These are phyloP conservation scores for Aspergillus sp. DNA, from an alignment of 2,329 filamentous ascomycete genomes.

Conservation along the genomic window DNA sequence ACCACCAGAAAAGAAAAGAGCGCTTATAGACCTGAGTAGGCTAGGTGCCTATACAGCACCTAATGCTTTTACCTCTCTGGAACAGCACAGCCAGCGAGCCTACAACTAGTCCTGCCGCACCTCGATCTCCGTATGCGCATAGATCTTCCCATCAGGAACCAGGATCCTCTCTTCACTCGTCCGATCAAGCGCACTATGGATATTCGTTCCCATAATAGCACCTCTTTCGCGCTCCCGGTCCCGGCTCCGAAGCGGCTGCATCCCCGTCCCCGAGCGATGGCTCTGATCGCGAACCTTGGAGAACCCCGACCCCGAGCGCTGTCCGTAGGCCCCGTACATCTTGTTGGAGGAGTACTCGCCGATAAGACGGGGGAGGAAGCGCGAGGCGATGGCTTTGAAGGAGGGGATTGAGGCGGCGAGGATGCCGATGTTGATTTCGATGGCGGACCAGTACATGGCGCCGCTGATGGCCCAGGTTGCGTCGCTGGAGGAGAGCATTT, in stretches of 20 bases:
- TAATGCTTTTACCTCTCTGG: no score
- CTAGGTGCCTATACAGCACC: no score
- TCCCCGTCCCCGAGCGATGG: neutral
- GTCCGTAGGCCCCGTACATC: conserved; percentile 24
- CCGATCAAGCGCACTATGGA: conserved; percentile 12
- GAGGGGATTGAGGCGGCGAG: conserved; percentile 45
- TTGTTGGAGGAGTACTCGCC: conserved; percentile 32
- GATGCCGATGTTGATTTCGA: conserved; percentile 45
- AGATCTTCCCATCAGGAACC: conserved; percentile 32
- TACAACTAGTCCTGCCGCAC: conserved; percentile 11
- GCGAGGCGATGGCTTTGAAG: conserved; percentile 42
- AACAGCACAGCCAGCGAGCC: no score
- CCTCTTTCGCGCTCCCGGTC: neutral
- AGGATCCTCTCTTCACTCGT: conserved; percentile 33
- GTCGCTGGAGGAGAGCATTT: conserved; percentile 41
- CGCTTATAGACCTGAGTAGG: no score
- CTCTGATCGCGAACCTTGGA: conserved; percentile 24
- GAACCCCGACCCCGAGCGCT: conserved; percentile 28
- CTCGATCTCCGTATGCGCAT: conserved; percentile 32
- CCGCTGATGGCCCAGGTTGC: conserved; percentile 38
- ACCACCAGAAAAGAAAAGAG: no score
- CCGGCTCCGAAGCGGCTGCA: neutral
- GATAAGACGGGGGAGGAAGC: conserved; percentile 45
- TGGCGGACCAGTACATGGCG: conserved; percentile 49
- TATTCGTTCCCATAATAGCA: conserved; percentile 23